phyloP scores from a whole-genome alignment of 2,329 filamentous ascomycete genomes.

The Neonectria coccinea region DNA sequence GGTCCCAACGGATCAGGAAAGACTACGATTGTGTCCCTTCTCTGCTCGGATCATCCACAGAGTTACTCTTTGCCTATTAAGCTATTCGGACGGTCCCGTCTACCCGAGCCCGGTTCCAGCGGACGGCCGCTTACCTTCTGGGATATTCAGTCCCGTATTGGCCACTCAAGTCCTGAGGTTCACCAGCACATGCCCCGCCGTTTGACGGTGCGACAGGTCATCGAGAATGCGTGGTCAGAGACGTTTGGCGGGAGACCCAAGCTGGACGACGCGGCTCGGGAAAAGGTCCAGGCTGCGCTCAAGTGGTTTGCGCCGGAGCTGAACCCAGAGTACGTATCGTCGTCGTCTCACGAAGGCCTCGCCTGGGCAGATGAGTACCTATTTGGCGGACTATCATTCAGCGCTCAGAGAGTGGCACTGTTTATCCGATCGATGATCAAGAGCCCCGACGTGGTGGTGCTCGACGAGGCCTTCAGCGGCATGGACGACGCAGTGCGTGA shows the following conservation, averaged over 20 bases:
- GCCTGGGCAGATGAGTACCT: constrained; percentile 75
- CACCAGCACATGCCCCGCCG: constrained; percentile 90
- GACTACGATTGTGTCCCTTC: constrained; percentile 90
- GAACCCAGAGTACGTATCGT: constrained; percentile 61
- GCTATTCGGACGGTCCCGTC: constrained; percentile 83
- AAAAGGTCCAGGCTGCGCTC: constrained; percentile 76
- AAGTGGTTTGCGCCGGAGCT: constrained; percentile 83
- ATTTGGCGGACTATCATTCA: constrained; percentile 83
- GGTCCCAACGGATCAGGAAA: constrained; percentile 96
- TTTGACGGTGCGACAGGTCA: constrained; percentile 76
- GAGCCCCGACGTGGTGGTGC: constrained; percentile 81
- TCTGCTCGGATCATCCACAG: constrained; percentile 96
- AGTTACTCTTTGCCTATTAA: constrained; percentile 89
- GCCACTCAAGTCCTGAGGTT: constrained; percentile 93
- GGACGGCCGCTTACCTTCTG: constrained; percentile 86
- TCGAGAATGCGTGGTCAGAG: constrained; percentile 91
- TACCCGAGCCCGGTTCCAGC: constrained; percentile 77
- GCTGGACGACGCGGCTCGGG: constrained; percentile 67
- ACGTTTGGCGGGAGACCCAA: constrained; percentile 81
- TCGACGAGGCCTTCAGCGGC: constrained; percentile 90
- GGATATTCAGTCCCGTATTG: constrained; percentile 89
- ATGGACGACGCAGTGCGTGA: constrained; percentile 87
- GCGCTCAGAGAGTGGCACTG: constrained; percentile 84
- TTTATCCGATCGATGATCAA: constrained; percentile 87
- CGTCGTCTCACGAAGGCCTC: constrained; percentile 46